Percentiles rank a stretch among this genome's conserved stretches.
These are phyloP conservation scores for Lindgomyces ingoldianus DNA, from an alignment of 495 filamentous ascomycete species.

Conservation along the genomic window DNA sequence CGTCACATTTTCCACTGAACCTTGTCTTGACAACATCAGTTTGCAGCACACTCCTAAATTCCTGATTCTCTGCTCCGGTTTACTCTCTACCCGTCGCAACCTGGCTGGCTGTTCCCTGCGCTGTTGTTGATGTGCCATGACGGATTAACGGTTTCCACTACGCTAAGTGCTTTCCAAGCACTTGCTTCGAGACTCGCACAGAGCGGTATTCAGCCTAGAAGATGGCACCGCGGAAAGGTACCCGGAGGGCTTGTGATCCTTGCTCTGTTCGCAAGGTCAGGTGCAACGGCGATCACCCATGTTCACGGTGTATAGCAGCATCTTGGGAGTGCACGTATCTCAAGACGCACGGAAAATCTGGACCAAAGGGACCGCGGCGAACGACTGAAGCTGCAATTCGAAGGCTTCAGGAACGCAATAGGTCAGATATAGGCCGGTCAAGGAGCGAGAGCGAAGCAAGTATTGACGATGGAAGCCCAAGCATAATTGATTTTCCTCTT, in stretches of 20 bases:
- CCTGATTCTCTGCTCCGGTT: background rate
- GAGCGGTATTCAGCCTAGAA: background rate
- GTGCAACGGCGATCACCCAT: constrained; percentile 28
- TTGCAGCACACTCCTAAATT: constrained; percentile 6
- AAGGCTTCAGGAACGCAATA: constrained; percentile 15
- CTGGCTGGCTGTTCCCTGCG: background rate
- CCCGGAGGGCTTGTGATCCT: constrained; percentile 27
- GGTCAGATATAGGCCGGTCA: background rate
- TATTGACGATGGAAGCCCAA: constrained; percentile 21
- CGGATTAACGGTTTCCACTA: constrained; percentile 11
- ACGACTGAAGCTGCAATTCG: constrained; percentile 23
- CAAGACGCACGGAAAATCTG: constrained; percentile 29
- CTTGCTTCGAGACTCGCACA: background rate
- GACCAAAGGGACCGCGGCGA: constrained; percentile 30
- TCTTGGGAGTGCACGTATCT: constrained; percentile 30
- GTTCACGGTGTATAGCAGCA: constrained; percentile 24
- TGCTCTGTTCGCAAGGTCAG: constrained; percentile 33
- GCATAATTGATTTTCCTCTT: constrained; percentile 12
- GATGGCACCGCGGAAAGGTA: constrained; percentile 27
- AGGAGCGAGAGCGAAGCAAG: constrained; percentile 24
- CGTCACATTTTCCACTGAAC: constrained; percentile 10
- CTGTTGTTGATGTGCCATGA: background rate
- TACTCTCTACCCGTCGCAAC: background rate
- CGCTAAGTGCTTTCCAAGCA: constrained; percentile 2
- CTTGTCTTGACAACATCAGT: constrained; percentile 16